Evolutionary conservation across 1,139 yeast species (phyloP).

Genomic region (Yamadazyma trypodendri): DNA sequence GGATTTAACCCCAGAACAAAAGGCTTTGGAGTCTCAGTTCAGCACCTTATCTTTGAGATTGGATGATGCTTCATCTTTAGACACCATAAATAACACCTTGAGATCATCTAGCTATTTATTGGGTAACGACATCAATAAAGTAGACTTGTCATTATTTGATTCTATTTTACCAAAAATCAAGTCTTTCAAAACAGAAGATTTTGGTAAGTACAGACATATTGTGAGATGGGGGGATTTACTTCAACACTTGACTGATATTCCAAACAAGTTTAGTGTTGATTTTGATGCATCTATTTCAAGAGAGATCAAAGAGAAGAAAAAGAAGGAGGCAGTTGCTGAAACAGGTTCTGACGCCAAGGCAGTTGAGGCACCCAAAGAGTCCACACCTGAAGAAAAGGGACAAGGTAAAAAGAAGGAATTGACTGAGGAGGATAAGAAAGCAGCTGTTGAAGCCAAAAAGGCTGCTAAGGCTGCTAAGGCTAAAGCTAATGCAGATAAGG

Average conservation of each 20-base stretch:
- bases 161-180: conserved; percentile 60
- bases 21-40: conserved; percentile 84
- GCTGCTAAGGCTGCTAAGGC: conserved; percentile 75
- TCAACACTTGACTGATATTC: conserved; percentile 63
- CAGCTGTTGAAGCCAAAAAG: conserved; percentile 59
- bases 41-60: conserved; percentile 64
- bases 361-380: conserved; percentile 1
- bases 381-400: conserved; percentile 6
- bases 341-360: conserved; percentile 17
- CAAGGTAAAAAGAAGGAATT: conserved; percentile 23
- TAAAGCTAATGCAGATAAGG: conserved; percentile 63
- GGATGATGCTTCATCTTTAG: conserved; percentile 52
- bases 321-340: conserved; percentile 36
- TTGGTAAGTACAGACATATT: conserved; percentile 68
- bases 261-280: conserved; percentile 52
- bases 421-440: conserved; percentile 62
- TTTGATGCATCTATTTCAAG: conserved; percentile 62
- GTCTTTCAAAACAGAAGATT: conserved; percentile 55
- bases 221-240: conserved; percentile 89
- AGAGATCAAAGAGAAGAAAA: conserved; percentile 51
- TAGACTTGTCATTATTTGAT: conserved; percentile 70
- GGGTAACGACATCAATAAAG: conserved; percentile 61
- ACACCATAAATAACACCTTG: conserved; percentile 65
- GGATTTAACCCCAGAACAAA: conserved; percentile 45
- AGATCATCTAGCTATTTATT: conserved; percentile 68